phyloP scores from a whole-genome alignment of 2,329 filamentous ascomycete species.

The Rhynchosporium secalis region DNA sequence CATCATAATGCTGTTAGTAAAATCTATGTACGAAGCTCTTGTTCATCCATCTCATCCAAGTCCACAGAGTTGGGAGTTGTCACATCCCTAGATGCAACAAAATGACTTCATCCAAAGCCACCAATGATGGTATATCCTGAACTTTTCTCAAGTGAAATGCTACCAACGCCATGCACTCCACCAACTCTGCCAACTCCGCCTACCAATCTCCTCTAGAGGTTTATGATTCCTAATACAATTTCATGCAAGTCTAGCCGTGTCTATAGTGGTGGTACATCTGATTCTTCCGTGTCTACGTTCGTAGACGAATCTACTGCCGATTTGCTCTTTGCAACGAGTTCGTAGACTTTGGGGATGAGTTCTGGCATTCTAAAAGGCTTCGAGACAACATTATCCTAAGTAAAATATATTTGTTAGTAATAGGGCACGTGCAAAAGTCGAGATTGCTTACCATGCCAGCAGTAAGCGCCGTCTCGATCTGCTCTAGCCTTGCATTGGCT shows the following conservation, averaged over 20 bases:
- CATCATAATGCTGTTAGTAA: too few species aligned
- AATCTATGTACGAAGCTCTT: too few species aligned
- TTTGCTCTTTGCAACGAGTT: constrained; percentile 38
- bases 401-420: constrained; percentile 26
- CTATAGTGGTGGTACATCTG: constrained; percentile 5
- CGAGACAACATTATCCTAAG: constrained; percentile 70
- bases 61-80: too few species aligned
- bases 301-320: not conserved
- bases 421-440: not conserved
- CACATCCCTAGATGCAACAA: not conserved
- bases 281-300: not conserved
- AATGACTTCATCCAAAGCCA: not conserved
- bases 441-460: constrained; percentile 66
- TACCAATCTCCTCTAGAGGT: not conserved
- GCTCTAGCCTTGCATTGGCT: constrained; percentile 74
- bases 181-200: not conserved
- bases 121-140: not conserved
- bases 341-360: constrained; percentile 65
- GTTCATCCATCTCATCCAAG: too few species aligned
- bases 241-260: not conserved
- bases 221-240: not conserved
- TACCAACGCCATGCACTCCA: not conserved
- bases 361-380: constrained; percentile 80
- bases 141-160: not conserved
- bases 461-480: constrained; percentile 68